Evolutionary conservation across 2,329 filamentous ascomycete genomes (phyloP).

Genomic region (Pseudogymnoascus sp.): DNA sequence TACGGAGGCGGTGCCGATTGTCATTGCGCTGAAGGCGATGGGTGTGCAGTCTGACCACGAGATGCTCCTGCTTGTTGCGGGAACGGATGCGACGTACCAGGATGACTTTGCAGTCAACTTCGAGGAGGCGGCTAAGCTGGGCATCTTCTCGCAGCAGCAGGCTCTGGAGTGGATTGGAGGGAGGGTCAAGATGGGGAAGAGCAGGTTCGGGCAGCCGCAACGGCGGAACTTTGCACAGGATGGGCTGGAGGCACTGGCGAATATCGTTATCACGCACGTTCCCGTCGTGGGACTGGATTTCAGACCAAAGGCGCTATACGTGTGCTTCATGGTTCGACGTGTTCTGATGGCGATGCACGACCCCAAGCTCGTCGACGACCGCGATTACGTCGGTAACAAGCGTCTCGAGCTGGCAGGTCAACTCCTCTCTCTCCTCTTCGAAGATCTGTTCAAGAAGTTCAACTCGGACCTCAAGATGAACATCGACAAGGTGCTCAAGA

Average conservation of each 20-base stretch:
- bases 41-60: constrained; percentile 92
- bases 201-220: constrained; percentile 44
- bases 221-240: constrained; percentile 82
- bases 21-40: constrained; percentile 86
- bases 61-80: constrained; percentile 85
- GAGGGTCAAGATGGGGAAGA: constrained; percentile 76
- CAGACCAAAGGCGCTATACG: constrained; percentile 91
- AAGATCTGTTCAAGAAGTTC: constrained; percentile 97
- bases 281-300: constrained; percentile 89
- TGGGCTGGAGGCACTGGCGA: constrained; percentile 84
- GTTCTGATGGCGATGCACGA: constrained; percentile 93
- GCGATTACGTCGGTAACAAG: constrained; percentile 98
- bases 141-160: constrained; percentile 89
- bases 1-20: constrained; percentile 88
- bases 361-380: constrained; percentile 82
- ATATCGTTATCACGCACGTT: constrained; percentile 91
- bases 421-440: constrained; percentile 86
- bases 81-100: constrained; percentile 80
- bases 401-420: constrained; percentile 90
- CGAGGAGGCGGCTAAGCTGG: constrained; percentile 77
- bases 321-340: constrained; percentile 95
- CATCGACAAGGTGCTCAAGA: constrained; percentile 93
- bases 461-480: constrained; percentile 82
- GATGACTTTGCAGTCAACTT: constrained; percentile 95
- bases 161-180: constrained; percentile 87